These are phyloP conservation scores for Volvox carteri DNA, from an alignment of 163 green algal species.

Conservation along the genomic window DNA sequence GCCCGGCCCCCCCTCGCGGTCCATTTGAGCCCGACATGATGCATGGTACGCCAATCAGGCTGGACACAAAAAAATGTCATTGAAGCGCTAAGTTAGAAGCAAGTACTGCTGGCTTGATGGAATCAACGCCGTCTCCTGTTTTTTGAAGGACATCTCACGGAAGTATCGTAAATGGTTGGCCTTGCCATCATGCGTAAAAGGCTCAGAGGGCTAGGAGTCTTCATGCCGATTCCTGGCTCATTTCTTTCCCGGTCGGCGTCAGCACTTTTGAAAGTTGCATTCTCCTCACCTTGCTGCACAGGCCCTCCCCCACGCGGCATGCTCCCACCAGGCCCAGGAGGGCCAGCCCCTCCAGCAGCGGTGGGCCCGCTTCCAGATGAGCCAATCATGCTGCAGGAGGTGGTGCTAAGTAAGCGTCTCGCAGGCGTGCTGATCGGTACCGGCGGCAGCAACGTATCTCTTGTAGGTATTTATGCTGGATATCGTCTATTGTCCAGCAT, in stretches of 20 bases:
- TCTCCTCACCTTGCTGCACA: background rate
- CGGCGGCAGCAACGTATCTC: slow-evolving; percentile 46
- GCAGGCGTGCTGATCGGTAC: slow-evolving; percentile 47
- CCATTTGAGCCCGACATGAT: slow-evolving; percentile 26
- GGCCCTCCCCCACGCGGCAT: slow-evolving; percentile 14
- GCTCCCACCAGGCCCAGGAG: background rate
- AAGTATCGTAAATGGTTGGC: too few relatives aligned
- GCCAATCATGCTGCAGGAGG: slow-evolving; percentile 49
- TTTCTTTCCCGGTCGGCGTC: too few relatives aligned
- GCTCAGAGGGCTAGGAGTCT: too few relatives aligned
- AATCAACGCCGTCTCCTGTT: too few relatives aligned
- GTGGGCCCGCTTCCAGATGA: slow-evolving; percentile 34
- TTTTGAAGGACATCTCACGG: too few relatives aligned
- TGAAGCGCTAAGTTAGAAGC: too few relatives aligned
- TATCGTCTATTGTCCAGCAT: too few relatives aligned
- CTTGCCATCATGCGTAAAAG: too few relatives aligned
- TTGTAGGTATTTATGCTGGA: slow-evolving; percentile 17
- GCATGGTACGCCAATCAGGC: slow-evolving; percentile 43
- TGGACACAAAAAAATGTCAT: too few relatives aligned
- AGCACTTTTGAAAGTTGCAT: too few relatives aligned
- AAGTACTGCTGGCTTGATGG: too few relatives aligned
- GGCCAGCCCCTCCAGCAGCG: background rate
- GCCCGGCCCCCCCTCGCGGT: background rate
- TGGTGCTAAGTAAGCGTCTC: slow-evolving; percentile 40
- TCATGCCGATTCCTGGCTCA: too few relatives aligned